These are phyloP conservation scores for Annulohypoxylon stygium DNA, from an alignment of 495 filamentous ascomycete genomes.

Conservation along the genomic window DNA sequence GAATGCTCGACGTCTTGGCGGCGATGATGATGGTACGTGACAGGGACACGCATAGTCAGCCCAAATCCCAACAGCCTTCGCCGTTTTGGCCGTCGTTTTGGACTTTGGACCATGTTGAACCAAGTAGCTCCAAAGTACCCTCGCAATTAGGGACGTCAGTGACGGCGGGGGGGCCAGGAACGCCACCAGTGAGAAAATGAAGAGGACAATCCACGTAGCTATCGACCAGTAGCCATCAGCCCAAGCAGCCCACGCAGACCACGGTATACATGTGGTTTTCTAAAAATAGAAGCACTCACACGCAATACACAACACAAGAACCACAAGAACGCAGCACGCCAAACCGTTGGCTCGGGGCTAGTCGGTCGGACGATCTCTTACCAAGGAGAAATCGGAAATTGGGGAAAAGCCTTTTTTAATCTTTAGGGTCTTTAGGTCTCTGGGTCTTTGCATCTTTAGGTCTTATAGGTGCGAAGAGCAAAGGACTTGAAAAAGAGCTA, in stretches of 20 bases:
- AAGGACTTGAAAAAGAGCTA: too few relatives aligned
- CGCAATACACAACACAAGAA: neutral
- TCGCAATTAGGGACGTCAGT: conserved; percentile 32
- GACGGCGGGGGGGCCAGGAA: conserved; percentile 36
- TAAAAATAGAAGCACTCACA: conserved; percentile 33
- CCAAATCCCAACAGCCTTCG: conserved; percentile 14
- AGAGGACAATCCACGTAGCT: conserved; percentile 15
- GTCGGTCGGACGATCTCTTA: conserved; percentile 32
- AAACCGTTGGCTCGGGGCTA: conserved; percentile 44
- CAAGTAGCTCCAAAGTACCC: conserved; percentile 43
- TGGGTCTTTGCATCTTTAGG: too few relatives aligned
- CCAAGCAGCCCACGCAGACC: conserved; percentile 1
- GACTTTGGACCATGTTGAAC: conserved; percentile 34
- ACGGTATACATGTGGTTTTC: conserved; percentile 30
- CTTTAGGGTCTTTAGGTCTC: too few relatives aligned
- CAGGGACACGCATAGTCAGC: conserved; percentile 30
- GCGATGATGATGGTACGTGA: conserved; percentile 41
- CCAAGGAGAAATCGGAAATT: conserved; percentile 45
- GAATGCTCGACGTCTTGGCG: conserved; percentile 52
- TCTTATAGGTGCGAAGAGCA: conserved; percentile 16
- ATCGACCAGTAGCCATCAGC: neutral
- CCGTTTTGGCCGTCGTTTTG: conserved; percentile 22
- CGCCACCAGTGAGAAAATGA: conserved; percentile 22
- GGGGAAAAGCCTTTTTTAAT: conserved; percentile 14
- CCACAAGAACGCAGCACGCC: conserved; percentile 13